phyloP scores from a whole-genome alignment of 2,329 filamentous ascomycete species.

The Neoascochyta sp. region DNA sequence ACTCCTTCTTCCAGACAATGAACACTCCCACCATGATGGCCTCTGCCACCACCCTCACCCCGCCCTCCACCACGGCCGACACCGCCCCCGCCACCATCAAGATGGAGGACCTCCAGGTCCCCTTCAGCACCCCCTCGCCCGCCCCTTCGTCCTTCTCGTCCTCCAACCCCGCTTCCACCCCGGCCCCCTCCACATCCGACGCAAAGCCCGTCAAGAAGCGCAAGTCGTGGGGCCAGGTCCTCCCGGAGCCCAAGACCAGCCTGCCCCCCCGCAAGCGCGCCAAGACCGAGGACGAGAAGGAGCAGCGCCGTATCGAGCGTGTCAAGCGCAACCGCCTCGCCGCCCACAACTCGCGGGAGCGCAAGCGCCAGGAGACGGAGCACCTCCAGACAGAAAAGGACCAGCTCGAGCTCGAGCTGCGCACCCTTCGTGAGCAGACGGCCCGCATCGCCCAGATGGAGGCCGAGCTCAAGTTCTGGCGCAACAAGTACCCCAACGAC shows the following conservation, averaged over 20 bases:
- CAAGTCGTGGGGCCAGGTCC: slow-evolving; percentile 97
- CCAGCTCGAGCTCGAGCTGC: slow-evolving; percentile 61
- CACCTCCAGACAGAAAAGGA: slow-evolving; percentile 66
- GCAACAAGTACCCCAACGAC: slow-evolving; percentile 32
- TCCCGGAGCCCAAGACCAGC: slow-evolving; percentile 94
- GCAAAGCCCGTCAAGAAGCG: slow-evolving; percentile 79
- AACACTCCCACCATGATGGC: slow-evolving; percentile 24
- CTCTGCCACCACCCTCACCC: slow-evolving; percentile 20
- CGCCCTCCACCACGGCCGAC: slow-evolving; percentile 20
- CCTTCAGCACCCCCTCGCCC: slow-evolving; percentile 21
- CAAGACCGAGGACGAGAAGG: slow-evolving; percentile 98
- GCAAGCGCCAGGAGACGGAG: slow-evolving; percentile 87
- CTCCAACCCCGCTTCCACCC: slow-evolving; percentile 17
- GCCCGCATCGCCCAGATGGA: slow-evolving; percentile 50
- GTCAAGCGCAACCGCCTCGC: slow-evolving; percentile 94
- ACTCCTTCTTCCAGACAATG: slow-evolving; percentile 21
- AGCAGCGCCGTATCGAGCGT: slow-evolving; percentile 93
- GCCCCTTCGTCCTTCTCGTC: slow-evolving; percentile 15
- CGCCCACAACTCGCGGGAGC: slow-evolving; percentile 92
- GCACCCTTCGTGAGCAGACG: slow-evolving; percentile 50
- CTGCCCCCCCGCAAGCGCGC: slow-evolving; percentile 93
- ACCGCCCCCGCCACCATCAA: slow-evolving; percentile 38
- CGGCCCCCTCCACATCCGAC: slow-evolving; percentile 18
- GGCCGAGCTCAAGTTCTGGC: slow-evolving; percentile 44
- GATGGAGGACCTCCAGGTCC: slow-evolving; percentile 40